Base-by-base conservation (phyloP, 2,329 filamentous ascomycete species). In the Diplodia seriata region DNA sequence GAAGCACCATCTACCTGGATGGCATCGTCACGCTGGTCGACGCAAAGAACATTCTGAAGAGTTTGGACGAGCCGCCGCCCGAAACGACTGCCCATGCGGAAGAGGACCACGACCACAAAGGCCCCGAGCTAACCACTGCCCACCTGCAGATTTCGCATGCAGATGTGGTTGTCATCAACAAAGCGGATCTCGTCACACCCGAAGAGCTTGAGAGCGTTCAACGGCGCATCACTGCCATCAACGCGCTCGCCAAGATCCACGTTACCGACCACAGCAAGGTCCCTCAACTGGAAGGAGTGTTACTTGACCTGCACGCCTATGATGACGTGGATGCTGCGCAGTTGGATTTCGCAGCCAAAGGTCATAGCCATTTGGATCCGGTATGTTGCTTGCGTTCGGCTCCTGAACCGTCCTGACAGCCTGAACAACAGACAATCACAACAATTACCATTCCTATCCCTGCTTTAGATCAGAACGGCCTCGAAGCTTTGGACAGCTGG, bases 141-240 rank as follows among this genome's bases (percentile, higher is more conserved):
- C 95, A 99, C 78, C 86, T 98, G 57, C 95, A 99, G 75, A 97
- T 99, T 69, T 97, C 93, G 1, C 94, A 99, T 74, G 95, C 95
- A 7, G 95, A 99, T 79, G 93, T 98, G 9, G 87, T 99, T 54
- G 88, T 99, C 49, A 87, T 99, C 73, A 99, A 99, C 81, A 99
- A 99, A 79, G 85, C 90, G 3, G 95, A 99, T 76, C 84, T 97
- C 3, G 93, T 98, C 3, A 87, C 85, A 6, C 77, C 85, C 1
- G 81, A 86, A 7, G 89, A 97, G 73, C 85, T 98, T 0, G 80
- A 87, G n/a, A 79, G 76, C 0, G 91, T 97, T 8, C 85, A 85
- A 70, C 84, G 86, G 18, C 87, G 95, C 55, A 89, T 98, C 65
- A 82, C 85, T 66, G 90, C 92, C 5, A 98, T 99, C 78, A 99